Base-by-base conservation (phyloP, 2,329 filamentous ascomycete species). In the Sclerotinia glacialis region DNA sequence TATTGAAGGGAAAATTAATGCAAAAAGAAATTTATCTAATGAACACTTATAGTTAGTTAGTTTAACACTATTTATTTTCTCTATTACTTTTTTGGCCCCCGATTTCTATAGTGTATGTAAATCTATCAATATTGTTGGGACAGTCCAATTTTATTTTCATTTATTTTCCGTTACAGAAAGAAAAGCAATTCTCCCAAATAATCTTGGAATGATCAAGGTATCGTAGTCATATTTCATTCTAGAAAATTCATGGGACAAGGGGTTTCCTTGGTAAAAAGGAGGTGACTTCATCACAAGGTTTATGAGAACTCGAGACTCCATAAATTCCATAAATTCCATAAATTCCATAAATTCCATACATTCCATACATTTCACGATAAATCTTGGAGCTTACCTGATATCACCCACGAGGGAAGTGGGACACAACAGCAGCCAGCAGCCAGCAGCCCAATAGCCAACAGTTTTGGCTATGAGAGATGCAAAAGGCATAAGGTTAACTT, bases 261-360 rank as follows among this genome's bases (percentile, higher is more conserved):
- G 49, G 28, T n/a, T 55, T 44, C 58, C 49, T 26, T 34, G 61
- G 44, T n/a, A 9, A 34, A 12, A 23, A 46, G 18, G 49, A 55
- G 52, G n/a, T 46, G 61, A 55, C 61, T 64, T 55, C 61, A 55
- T 55, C 61, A 56, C 61, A 54, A 55, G 61, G 49, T 21, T 46
- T 63, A 26, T n/a, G 5, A 21, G 14, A 26, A 28, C 16, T 26
- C 40, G 31, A 31, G 31, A 14, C 40, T 8, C 37, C 26, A 11
- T 31, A 31, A 28, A 16, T n/a, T 8, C 37, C 26, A 11, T 31
- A 31, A 28, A 16, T n/a, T 8, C 37, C 26, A 11, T 31, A 31
- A 28, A 16, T n/a, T 8, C 37, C 26, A 11, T 31, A 31, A 28
- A 16, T n/a, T 8, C 37, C 26, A 11, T 31, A 31, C 21, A 16